Conservation (phyloP, 164 flowering plant species). For the Platanus orientalis region DNA sequence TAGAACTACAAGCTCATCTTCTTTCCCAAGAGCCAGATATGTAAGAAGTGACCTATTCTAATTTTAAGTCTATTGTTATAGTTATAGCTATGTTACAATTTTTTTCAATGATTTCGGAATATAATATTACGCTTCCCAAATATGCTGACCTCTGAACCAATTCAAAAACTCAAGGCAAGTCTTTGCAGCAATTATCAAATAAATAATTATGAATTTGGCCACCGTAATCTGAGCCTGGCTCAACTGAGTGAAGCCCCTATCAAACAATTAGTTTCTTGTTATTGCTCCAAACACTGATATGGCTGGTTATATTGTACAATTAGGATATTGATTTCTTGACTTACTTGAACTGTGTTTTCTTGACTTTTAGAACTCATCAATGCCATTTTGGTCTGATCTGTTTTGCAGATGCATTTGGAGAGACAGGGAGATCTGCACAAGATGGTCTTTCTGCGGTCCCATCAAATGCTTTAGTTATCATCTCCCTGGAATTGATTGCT, state of each 20-base stretch:
- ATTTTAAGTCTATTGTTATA: no score
- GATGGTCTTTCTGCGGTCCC: conserved; percentile 29
- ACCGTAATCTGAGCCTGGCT: neutral
- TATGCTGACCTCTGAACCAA: no score
- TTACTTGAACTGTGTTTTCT: neutral
- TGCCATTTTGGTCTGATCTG: neutral
- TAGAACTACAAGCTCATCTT: neutral
- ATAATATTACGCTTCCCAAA: no score
- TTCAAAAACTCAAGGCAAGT: no score
- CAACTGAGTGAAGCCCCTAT: neutral
- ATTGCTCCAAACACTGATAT: neutral
- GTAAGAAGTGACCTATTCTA: neutral
- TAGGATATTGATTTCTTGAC: neutral
- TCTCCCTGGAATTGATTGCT: conserved; percentile 27
- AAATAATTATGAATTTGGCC: neutral
- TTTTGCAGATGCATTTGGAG: conserved; percentile 31
- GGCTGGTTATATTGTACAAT: no score
- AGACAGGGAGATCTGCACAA: conserved; percentile 22
- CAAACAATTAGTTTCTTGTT: neutral
- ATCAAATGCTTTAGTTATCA: conserved; percentile 22
- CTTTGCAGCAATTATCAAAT: no score
- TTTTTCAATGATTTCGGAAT: no score
- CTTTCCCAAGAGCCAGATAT: neutral
- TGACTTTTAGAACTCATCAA: neutral
- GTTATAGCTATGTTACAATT: no score